A percentile compares a stretch with the other conserved stretches of the same genome.
phyloP scores from a whole-genome alignment of 345 rosid genomes.

The Capsella bursapastoris region DNA sequence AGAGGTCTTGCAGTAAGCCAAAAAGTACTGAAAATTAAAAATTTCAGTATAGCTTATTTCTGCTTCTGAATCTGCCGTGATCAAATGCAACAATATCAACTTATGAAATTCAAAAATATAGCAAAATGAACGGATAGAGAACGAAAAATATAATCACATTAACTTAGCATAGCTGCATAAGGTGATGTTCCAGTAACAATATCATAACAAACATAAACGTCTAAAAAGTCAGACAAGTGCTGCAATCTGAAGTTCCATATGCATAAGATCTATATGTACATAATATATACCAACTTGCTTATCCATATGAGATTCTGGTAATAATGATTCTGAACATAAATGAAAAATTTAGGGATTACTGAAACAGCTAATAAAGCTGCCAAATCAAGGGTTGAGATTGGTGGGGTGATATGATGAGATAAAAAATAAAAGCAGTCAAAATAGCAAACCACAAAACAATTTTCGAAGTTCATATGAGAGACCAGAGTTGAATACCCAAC shows the following conservation, averaged over 20 bases:
- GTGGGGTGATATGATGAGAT: not conserved
- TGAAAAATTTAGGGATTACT: not conserved
- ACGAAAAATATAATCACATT: not conserved
- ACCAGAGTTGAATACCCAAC: not conserved
- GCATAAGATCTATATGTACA: not conserved
- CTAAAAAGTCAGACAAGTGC: not conserved
- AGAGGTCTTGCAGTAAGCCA: slow-evolving; percentile 1
- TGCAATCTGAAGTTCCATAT: not conserved
- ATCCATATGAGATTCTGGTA: not conserved
- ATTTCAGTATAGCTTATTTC: not conserved
- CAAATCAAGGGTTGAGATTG: not conserved
- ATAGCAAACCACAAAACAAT: not conserved
- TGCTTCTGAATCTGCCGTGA: not conserved
- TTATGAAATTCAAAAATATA: not conserved
- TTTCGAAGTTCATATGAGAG: not conserved
- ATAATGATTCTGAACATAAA: slow-evolving; percentile 1
- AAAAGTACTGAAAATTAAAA: not conserved
- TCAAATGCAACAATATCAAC: not conserved
- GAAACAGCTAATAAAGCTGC: not conserved
- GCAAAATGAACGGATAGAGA: not conserved
- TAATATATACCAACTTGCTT: not conserved
- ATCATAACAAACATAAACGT: slow-evolving; percentile 12
- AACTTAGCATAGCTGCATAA: not conserved
- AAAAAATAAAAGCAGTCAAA: not conserved
- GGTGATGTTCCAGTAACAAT: not conserved